Conservation (phyloP, 306 rosid species). For the Datisca glomerata region DNA sequence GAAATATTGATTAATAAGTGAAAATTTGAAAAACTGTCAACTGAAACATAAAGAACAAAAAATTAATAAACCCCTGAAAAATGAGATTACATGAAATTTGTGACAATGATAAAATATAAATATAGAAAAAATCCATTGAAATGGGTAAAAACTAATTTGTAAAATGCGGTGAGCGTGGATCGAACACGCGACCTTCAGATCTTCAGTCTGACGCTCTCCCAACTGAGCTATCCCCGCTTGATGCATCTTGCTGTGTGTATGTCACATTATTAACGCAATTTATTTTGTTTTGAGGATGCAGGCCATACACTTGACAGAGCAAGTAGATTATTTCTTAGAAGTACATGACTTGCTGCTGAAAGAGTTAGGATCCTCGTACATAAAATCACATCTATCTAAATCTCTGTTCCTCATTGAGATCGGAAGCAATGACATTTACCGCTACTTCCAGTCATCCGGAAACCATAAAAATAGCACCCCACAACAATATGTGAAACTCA, state of each 20-base stretch:
- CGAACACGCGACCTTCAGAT: too few species aligned
- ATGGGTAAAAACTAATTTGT: too few species aligned
- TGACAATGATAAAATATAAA: too few species aligned
- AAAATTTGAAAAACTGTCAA: too few species aligned
- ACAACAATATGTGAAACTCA: constrained; percentile 32
- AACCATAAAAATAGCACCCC: constrained; percentile 27
- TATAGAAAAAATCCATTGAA: too few species aligned
- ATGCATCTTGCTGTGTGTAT: neutral
- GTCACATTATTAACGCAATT: too few species aligned
- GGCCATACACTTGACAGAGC: constrained; percentile 32
- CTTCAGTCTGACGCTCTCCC: too few species aligned
- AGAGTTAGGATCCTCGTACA: constrained; percentile 19
- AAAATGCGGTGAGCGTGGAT: too few species aligned
- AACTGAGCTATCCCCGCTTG: constrained; percentile 25
- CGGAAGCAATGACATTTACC: constrained; percentile 72
- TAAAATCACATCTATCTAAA: constrained; percentile 34
- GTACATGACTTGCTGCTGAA: constrained; percentile 22
- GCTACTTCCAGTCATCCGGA: constrained; percentile 28
- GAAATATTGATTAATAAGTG: too few species aligned
- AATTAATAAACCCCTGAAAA: too few species aligned
- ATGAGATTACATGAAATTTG: constrained; percentile 10
- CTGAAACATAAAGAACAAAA: too few species aligned
- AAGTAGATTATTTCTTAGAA: constrained; percentile 34
- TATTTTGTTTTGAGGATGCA: constrained; percentile 26
- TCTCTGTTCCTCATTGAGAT: constrained; percentile 51